These are phyloP conservation scores for Cryptosporidium sp. DNA, from an alignment of 169 alveolate species.

Conservation along the genomic window DNA sequence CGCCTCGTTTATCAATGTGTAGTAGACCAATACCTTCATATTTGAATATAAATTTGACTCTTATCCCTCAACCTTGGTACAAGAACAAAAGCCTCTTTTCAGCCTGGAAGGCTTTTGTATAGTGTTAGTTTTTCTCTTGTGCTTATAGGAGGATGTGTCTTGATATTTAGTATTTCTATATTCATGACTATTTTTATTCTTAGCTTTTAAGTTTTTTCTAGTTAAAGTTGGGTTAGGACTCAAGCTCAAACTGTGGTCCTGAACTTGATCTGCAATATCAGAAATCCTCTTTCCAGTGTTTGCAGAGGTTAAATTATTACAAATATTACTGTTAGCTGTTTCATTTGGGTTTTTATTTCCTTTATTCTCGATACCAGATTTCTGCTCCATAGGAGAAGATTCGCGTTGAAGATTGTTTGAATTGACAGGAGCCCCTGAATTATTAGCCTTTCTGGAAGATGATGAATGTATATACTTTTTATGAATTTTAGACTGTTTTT, in stretches of 20 bases:
- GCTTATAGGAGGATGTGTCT: not conserved
- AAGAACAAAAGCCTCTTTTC: slow-evolving; percentile 19
- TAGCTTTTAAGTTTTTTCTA: slow-evolving; percentile 1
- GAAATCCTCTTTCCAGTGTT: slow-evolving; percentile 33
- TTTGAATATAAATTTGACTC: not conserved
- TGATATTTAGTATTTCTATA: not conserved
- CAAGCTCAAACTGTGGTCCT: slow-evolving; percentile 9
- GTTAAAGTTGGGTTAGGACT: slow-evolving; percentile 6
- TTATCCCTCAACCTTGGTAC: slow-evolving; percentile 1
- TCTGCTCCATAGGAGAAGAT: not conserved
- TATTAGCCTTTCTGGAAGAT: slow-evolving; percentile 52
- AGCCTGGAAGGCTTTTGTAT: slow-evolving; percentile 4
- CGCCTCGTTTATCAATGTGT: not conserved
- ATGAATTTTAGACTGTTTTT: not conserved
- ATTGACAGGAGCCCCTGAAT: not conserved
- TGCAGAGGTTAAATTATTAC: slow-evolving; percentile 12
- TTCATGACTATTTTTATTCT: not conserved
- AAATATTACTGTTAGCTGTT: not conserved
- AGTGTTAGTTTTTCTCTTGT: not conserved
- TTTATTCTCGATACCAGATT: not conserved
- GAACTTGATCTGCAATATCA: not conserved
- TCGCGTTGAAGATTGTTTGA: slow-evolving; percentile 4
- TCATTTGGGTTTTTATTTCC: slow-evolving; percentile 4
- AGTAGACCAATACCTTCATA: not conserved
- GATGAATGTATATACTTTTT: slow-evolving; percentile 48